Conservation (phyloP, 495 filamentous ascomycete species). For the Lentithecium fluviatile region DNA sequence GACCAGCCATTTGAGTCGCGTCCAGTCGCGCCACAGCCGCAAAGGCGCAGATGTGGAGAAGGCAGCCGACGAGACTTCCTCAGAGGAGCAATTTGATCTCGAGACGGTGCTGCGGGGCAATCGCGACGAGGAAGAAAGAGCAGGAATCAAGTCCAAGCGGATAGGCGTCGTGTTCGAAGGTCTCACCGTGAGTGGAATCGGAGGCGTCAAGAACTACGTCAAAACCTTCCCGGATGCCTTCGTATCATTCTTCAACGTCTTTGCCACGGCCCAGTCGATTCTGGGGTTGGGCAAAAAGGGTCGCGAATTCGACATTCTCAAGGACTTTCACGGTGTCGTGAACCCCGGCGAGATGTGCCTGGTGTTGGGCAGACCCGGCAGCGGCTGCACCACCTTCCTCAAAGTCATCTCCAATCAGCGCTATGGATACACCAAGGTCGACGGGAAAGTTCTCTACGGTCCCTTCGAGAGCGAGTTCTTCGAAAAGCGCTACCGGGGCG, state of each 20-base stretch:
- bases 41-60: conserved; percentile 53
- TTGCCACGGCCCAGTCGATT: conserved; percentile 57
- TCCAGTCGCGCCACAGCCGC: conserved; percentile 42
- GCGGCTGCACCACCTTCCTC: conserved; percentile 84
- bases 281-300: conserved; percentile 61
- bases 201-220: conserved; percentile 72
- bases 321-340: conserved; percentile 57
- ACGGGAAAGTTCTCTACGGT: conserved; percentile 78
- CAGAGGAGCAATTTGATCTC: conserved; percentile 66
- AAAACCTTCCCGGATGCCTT: conserved; percentile 83
- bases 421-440: conserved; percentile 71
- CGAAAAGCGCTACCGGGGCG: conserved; percentile 69
- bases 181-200: conserved; percentile 74
- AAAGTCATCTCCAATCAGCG: conserved; percentile 82
- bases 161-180: conserved; percentile 72
- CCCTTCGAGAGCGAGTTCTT: conserved; percentile 61
- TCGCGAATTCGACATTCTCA: conserved; percentile 62
- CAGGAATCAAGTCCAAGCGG: conserved; percentile 73
- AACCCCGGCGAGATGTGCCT: conserved; percentile 88
- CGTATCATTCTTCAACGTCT: conserved; percentile 70
- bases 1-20: conserved; percentile 49
- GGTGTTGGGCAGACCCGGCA: conserved; percentile 81
- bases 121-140: conserved; percentile 64
- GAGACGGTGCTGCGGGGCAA: conserved; percentile 67
- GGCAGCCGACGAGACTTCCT: conserved; percentile 47